phyloP scores from a whole-genome alignment of 768 basidiomycete species.

The Boletus barrowsii region DNA sequence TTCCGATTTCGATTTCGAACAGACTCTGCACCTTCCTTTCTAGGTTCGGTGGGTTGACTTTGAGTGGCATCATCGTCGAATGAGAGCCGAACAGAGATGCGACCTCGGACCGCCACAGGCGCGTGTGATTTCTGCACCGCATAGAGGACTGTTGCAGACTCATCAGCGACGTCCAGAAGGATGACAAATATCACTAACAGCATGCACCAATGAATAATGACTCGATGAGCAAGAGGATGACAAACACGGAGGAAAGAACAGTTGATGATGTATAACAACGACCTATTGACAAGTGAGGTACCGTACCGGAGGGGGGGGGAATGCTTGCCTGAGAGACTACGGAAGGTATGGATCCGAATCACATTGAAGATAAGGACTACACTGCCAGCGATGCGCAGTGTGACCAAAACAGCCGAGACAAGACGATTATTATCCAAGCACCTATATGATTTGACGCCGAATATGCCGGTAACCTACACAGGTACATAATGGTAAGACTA shows the following conservation, averaged over 20 bases:
- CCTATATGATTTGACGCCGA: constrained; percentile 65
- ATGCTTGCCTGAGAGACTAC: constrained; percentile 46
- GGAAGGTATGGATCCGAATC: constrained; percentile 35
- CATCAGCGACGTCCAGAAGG: constrained; percentile 1
- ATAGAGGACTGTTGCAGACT: constrained; percentile 43
- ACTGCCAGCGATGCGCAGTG: constrained; percentile 43
- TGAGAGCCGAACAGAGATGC: constrained; percentile 51
- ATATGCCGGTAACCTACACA: constrained; percentile 54
- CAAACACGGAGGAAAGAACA: constrained; percentile 38
- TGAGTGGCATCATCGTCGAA: constrained; percentile 37
- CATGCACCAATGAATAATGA: constrained; percentile 58
- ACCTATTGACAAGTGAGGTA: constrained; percentile 30
- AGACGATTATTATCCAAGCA: constrained; percentile 60
- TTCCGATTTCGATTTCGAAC: constrained; percentile 15
- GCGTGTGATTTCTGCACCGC: constrained; percentile 53
- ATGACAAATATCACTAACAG: constrained; percentile 40
- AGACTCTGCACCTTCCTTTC: constrained; percentile 3
- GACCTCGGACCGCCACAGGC: constrained; percentile 49
- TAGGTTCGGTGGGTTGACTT: constrained; percentile 15
- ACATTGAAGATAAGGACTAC: constrained; percentile 43
- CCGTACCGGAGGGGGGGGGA: background rate
- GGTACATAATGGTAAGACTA: background rate
- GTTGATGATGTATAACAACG: constrained; percentile 41
- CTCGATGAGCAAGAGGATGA: constrained; percentile 50
- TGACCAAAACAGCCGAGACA: constrained; percentile 41